Evolutionary conservation across 495 filamentous ascomycete species (phyloP), one percentile per base, ranked within the genome.

Genomic region (Daldinia grandis): DNA sequence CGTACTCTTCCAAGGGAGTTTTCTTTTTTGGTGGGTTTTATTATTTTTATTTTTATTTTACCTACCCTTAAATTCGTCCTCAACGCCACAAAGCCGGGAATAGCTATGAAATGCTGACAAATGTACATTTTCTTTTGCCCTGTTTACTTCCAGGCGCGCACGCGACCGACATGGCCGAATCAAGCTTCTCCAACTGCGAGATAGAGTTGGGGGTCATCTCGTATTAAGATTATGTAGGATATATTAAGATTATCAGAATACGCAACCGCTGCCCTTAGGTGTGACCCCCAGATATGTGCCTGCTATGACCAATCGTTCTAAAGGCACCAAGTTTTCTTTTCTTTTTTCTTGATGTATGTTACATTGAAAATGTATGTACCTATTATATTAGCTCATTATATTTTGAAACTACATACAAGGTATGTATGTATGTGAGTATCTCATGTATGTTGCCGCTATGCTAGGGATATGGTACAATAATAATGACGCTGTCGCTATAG

Each of bases 401-500:
- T 8, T 47, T 47, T 24, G n/a, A 1, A 47, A 47, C 42, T 47
- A 14, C 42, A 24, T 47, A 33, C 33, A 35, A 19, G 42, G 42
- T 47, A 21, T 47, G 42, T 35, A 10, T 35, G 31, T 40, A 17
- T 17, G 38, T 17, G 38, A n/a, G 38, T 17, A 17, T n/a, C n/a
- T n/a, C n/a, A n/a, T 35, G 38, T 40, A 40, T 4, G 42, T 10
- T 35, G 33, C 33, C 33, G 33, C n/a, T 47, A 24, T 47, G 42
- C 42, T 24, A 21, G 17, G 21, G 19, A 55, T 49, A 58, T 63
- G 35, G 33, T 66, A 72, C 59, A 60, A 15, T 53, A 66, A 47
- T 47, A 21, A 58, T 47, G 38, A 66, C n/a, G n/a, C 9, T 53
- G 25, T 25, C 40, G 30, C 56, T 61, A 24, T 62, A 21, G 17